phyloP scores from a whole-genome alignment of 2,329 filamentous ascomycete species.

The Mariannaea elegans region DNA sequence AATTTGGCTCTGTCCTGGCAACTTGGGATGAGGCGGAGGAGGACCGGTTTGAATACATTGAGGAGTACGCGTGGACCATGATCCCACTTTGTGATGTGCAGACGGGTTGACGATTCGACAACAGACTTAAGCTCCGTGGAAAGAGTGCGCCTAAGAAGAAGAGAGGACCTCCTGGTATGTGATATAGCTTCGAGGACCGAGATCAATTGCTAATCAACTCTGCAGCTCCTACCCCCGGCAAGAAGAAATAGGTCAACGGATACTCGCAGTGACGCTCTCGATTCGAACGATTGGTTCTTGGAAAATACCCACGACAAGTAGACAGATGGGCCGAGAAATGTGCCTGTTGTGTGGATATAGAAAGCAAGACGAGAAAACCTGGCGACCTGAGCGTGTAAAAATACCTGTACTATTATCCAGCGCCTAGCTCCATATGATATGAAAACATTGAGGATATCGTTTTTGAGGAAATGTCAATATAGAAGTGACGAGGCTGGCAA shows the following conservation, averaged over 20 bases:
- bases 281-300: conserved; percentile 6
- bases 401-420: conserved; percentile 36
- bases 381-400: conserved; percentile 35
- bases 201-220: conserved; percentile 21
- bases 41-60: conserved; percentile 79
- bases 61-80: conserved; percentile 58
- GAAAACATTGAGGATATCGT: conserved; percentile 1
- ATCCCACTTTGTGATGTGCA: not conserved
- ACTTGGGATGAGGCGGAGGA: conserved; percentile 80
- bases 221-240: conserved; percentile 40
- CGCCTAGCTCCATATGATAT: conserved; percentile 18
- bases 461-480: not conserved
- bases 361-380: conserved; percentile 3
- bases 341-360: not conserved
- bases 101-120: conserved; percentile 41
- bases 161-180: conserved; percentile 59
- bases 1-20: conserved; percentile 72
- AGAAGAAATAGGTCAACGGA: conserved; percentile 41
- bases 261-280: conserved; percentile 28
- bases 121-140: conserved; percentile 78
- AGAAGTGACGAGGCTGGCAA: not conserved
- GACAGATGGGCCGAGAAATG: not conserved
- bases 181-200: no score
- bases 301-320: not conserved
- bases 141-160: conserved; percentile 94